phyloP scores from a whole-genome alignment of 2,329 filamentous ascomycete genomes.

The Ceratocystis albifundus region DNA sequence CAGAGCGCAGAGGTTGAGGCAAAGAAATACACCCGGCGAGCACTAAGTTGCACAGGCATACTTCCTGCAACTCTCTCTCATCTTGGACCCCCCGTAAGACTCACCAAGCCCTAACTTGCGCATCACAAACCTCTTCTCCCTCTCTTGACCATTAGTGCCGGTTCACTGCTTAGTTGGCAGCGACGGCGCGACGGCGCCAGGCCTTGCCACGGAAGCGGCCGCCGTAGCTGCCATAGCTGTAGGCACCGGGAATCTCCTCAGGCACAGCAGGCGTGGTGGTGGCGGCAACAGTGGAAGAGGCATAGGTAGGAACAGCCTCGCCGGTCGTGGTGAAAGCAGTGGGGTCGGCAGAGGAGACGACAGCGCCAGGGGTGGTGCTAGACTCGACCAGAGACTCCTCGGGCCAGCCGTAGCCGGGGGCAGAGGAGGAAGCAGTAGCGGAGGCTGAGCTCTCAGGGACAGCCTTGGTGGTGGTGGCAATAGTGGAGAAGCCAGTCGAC shows the following conservation, averaged over 20 bases:
- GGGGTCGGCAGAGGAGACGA: slow-evolving; percentile 19
- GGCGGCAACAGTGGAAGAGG: not conserved
- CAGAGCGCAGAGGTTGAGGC: not conserved
- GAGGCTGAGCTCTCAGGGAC: slow-evolving; percentile 9
- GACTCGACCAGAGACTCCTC: not conserved
- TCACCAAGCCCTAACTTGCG: not conserved
- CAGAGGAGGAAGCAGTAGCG: not conserved
- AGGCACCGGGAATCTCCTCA: slow-evolving; percentile 20
- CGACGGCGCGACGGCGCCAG: slow-evolving; percentile 18
- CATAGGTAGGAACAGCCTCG: not conserved
- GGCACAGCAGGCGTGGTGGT: slow-evolving; percentile 7
- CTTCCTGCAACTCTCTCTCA: too few relatives aligned
- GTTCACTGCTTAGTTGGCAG: slow-evolving; percentile 10
- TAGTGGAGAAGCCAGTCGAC: slow-evolving; percentile 2
- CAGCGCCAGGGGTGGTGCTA: not conserved
- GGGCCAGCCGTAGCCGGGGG: slow-evolving; percentile 10
- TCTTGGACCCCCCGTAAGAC: too few relatives aligned
- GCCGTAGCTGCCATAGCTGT: slow-evolving; percentile 18
- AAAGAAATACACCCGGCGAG: not conserved
- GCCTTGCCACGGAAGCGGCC: slow-evolving; percentile 14
- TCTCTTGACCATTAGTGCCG: not conserved
- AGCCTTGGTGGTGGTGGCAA: slow-evolving; percentile 1
- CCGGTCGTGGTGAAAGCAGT: not conserved
- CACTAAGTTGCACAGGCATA: too few relatives aligned
- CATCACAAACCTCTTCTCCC: not conserved